Conservation (phyloP, 225 moss, liverwort and hornwort genomes). For the Polytrichum commune region DNA sequence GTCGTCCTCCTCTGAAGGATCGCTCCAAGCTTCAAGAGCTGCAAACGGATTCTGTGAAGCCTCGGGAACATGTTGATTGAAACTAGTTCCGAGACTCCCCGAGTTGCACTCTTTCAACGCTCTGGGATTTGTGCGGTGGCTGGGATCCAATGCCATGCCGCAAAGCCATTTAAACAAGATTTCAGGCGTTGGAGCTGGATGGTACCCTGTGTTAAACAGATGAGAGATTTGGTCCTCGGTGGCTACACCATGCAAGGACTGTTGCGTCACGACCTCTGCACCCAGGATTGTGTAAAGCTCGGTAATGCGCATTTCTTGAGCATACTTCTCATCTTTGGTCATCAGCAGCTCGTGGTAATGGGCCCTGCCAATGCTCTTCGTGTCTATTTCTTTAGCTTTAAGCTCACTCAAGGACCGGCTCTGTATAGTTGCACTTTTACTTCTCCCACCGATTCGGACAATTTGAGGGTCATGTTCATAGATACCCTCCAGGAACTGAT, state of each 20-base stretch:
- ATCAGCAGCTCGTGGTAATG: conserved; percentile 2
- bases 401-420: conserved; percentile 11
- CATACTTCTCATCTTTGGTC: background rate
- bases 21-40: background rate
- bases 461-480: conserved; percentile 20
- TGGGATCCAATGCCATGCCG: too few relatives aligned
- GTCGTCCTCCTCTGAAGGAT: background rate
- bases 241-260: conserved; percentile 10
- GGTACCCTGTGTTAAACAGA: conserved; percentile 5
- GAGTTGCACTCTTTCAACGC: too few relatives aligned
- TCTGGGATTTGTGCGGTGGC: too few relatives aligned
- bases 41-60: background rate
- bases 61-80: background rate
- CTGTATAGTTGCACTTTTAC: conserved; percentile 23
- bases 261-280: background rate
- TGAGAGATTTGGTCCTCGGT: conserved; percentile 29
- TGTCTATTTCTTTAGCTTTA: conserved; percentile 5
- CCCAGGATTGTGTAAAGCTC: conserved; percentile 3
- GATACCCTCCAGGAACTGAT: conserved; percentile 43
- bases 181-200: too few relatives aligned
- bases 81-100: background rate
- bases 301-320: conserved; percentile 10
- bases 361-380: background rate
- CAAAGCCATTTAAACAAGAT: too few relatives aligned
- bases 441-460: conserved; percentile 27